Evolutionary conservation across 495 filamentous ascomycete genomes (phyloP), one percentile per base, ranked within the genome.

Genomic region (Aspergillus ellipticus): DNA sequence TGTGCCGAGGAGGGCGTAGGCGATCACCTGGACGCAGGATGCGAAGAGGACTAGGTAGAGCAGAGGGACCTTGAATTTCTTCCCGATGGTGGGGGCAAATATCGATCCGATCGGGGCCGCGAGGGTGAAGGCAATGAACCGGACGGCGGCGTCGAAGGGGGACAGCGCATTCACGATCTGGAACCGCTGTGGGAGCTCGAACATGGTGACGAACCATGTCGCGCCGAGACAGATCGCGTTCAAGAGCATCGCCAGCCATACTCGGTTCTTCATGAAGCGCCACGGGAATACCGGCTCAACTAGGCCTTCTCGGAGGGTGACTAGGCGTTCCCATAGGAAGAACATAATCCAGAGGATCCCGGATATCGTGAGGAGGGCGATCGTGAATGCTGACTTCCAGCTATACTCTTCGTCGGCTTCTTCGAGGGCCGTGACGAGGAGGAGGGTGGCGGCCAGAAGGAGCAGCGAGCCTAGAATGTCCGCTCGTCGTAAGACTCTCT

Each of bases 351-450:
- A 78, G 28, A 28, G 56, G 13, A 59, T 26, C 6, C 56, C 66
- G 7, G 65, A 57, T 37, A 76, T 55, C 0, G 72, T 68, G 33
- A 65, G 56, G 15, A 69, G 70, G 22, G 69, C 73, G 66, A 79
- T 56, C 4, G 79, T 64, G 8, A 67, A 65, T 0, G 65, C 70
- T 1, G 71, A n/a, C 62, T 57, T 5, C 81, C 68, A 49, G 58
- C 66, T 2, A 74, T 54, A 21, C 68, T 73, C 16, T 68, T 68
- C 43, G 67, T 79, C 80, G 15, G 66, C 79, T 50, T 85, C 74
- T 54, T 85, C 79, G 6, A 85, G 70, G 0, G 76, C 66, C 54
- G 82, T 80, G 0, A 85, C 74, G 0, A 83, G 54, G 0, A 85
- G 53, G 1, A 51, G 50, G 16, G 46, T 59, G 2, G 54, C 49